Conservation (phyloP, 176 grass and related monocot species). For the Cymbopogon citratus region DNA sequence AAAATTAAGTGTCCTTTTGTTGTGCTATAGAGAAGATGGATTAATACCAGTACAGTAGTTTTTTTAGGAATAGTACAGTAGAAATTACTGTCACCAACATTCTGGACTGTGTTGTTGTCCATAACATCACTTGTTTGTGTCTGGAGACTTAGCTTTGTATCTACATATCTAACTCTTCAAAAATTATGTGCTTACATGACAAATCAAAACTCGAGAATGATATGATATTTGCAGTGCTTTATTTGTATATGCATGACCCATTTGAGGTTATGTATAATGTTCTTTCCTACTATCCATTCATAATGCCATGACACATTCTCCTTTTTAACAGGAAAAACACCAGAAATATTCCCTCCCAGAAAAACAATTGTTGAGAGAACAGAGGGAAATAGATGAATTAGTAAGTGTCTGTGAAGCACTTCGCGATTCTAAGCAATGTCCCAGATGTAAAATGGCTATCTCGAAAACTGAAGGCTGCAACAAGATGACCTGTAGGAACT, state of each 20-base stretch:
- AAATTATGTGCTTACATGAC: not conserved
- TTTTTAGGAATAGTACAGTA: not conserved
- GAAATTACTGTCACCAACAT: not conserved
- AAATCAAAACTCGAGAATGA: not conserved
- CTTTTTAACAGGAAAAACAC: slow-evolving; percentile 6
- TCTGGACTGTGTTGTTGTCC: not conserved
- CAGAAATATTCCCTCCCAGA: not conserved
- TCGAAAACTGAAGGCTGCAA: slow-evolving; percentile 70
- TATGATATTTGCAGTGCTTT: not conserved
- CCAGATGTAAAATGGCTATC: slow-evolving; percentile 70
- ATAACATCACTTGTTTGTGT: not conserved
- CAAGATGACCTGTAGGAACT: slow-evolving; percentile 67
- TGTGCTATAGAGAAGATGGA: not conserved
- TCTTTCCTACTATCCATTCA: not conserved
- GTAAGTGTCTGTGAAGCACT: slow-evolving; percentile 44
- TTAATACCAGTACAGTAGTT: not conserved
- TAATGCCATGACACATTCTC: not conserved
- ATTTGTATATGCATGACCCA: not conserved
- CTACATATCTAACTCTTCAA: not conserved
- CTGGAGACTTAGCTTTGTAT: not conserved
- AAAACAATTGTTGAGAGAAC: slow-evolving; percentile 42
- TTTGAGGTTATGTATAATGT: not conserved
- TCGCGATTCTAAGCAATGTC: slow-evolving; percentile 60
- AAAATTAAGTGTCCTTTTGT: not conserved
- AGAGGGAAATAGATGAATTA: slow-evolving; percentile 56